Percentiles rank a stretch among this genome's conserved stretches.
Conservation (phyloP, 2,329 filamentous ascomycete genomes). For the Cadophora malorum region DNA sequence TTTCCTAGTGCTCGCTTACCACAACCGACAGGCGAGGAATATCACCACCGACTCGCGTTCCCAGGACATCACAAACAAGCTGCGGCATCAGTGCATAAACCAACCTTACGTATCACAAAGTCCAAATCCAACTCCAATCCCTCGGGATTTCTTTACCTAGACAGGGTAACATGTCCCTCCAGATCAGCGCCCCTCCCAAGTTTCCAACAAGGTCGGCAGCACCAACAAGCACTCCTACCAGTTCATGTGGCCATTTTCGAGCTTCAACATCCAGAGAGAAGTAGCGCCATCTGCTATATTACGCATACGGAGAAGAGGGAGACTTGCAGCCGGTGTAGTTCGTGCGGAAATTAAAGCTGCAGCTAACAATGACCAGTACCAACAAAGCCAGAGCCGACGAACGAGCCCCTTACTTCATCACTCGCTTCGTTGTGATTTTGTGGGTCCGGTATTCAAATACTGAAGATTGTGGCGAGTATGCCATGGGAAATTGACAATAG, state of each 20-base stretch:
- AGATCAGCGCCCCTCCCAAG: neutral
- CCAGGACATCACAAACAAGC: neutral
- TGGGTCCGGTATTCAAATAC: no score
- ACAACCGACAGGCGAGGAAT: neutral
- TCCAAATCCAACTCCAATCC: neutral
- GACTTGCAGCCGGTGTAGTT: constrained; percentile 5
- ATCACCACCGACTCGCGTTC: neutral
- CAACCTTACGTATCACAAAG: constrained; percentile 3
- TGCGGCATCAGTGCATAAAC: neutral
- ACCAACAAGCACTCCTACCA: neutral
- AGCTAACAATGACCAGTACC: no score
- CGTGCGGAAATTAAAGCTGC: no score
- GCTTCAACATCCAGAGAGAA: neutral
- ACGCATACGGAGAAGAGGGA: neutral
- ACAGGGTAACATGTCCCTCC: neutral
- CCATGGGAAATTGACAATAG: no score
- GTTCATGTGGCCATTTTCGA: neutral
- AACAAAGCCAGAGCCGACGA: no score
- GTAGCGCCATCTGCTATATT: neutral
- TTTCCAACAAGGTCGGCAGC: neutral
- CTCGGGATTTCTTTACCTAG: neutral
- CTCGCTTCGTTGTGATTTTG: no score
- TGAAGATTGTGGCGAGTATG: no score
- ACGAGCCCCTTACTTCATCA: no score
- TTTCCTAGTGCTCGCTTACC: neutral